Base-by-base conservation (phyloP, 352 stramenopile species). In the Peronospora destructor region DNA sequence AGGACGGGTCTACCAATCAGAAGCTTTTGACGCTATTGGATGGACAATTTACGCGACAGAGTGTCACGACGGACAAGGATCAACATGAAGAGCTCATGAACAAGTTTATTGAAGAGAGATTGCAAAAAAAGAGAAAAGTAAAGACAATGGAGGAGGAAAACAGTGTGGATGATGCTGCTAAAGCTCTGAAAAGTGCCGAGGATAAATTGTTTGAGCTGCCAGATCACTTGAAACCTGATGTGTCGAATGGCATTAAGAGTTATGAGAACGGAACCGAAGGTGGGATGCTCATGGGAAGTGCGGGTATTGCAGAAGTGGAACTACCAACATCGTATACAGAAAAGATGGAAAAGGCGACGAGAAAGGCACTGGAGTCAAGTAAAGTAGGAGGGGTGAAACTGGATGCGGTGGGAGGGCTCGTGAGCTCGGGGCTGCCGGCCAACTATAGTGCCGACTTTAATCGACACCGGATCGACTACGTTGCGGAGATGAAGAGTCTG, bases 391-490 rank as follows among this genome's bases (percentile, higher is more conserved):
- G 9, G 0, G 11, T 19, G 8, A 64, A 59, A 25, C 34, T 53
- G 12, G 46, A 67, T 48, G 49, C 64, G 2, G 48, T 59, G 1
- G 55, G 51, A 25, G 71, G 53, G n/a, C 49, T 79, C 17, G 45
- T 68, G 4, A 86, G 60, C 45, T 86, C 76, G 0, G 68, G 64
- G 29, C 56, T 91, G 12, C 81, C 81, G 2, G 53, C 68, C 12
- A 91, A 91, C 56, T 86, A 85, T 26, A 91, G 81, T 45, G 70
- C 64, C 0, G 76, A 91, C 57, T 91, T 87, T 29, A 87, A 87
- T 49, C 72, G 75, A 30, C 81, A 91, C 50, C 66, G 61, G 32
- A 77, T 53, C 26, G 76, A 87, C 40, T 86, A 71, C 49, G 67
- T 88, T 16, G 60, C 65, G 1, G 71, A 86, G 45, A 64, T 89